These are phyloP conservation scores for Tulasnella sp. DNA, from an alignment of 768 basidiomycete species.

Conservation along the genomic window DNA sequence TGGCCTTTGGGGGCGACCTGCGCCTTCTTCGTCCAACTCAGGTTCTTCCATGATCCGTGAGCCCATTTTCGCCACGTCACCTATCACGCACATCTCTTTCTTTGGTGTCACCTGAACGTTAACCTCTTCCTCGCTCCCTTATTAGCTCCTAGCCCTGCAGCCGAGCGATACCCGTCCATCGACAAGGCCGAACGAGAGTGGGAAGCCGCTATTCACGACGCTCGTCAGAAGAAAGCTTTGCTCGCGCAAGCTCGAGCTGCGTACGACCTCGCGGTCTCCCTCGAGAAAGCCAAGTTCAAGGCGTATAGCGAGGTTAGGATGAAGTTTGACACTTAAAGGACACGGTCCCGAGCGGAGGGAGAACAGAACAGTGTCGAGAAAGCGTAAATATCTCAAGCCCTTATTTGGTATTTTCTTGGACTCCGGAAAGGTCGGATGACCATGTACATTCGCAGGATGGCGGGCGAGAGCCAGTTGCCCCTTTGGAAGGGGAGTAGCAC, in stretches of 20 bases:
- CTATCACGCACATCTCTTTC: not conserved
- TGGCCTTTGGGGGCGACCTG: not conserved
- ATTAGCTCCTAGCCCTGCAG: not conserved
- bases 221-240: not conserved
- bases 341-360: not conserved
- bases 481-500: no score
- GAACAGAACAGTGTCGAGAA: no score
- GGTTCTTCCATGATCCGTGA: not conserved
- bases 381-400: no score
- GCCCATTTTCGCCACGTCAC: not conserved
- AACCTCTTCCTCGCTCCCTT: no score
- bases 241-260: not conserved
- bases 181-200: not conserved
- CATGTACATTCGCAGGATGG: no score
- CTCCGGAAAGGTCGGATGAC: no score
- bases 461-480: no score
- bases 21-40: not conserved
- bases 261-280: not conserved
- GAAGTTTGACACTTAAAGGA: not conserved
- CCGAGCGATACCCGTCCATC: not conserved
- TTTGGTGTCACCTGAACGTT: not conserved
- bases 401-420: no score
- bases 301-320: not conserved
- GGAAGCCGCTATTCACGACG: not conserved
- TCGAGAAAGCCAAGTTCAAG: not conserved